Base-by-base conservation (phyloP, 495 filamentous ascomycete species). In the Trichoderma parareesei region DNA sequence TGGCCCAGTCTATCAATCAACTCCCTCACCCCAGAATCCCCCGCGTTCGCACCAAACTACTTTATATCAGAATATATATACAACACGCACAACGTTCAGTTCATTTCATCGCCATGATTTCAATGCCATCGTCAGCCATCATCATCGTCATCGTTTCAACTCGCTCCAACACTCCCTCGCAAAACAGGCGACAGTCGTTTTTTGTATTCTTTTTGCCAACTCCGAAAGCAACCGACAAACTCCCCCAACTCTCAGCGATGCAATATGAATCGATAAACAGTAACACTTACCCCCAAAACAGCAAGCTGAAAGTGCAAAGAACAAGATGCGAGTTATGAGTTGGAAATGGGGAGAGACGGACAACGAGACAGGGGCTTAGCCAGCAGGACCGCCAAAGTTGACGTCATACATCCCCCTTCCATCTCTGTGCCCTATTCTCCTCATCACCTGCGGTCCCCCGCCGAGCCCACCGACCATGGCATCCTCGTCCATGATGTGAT, bases 351-450 rank as follows among this genome's bases (percentile, higher is more conserved):
- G 16, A 27, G 37, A 61, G 42, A 61, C 10, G 1, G 8, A 61
- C 18, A 16, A 3, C 0, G 11, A 61, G 20, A 61, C 14, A 61
- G 18, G 2, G 9, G 44, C 11, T 49, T 53, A 27, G 66, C 37
- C 64, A 37, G 62, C 65, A 6, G 70, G 62, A 33, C 42, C 38
- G 13, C 65, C 61, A 46, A 69, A 74, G 0, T 69, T 66, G 10
- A 74, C 66, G 38, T 74, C 67, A 27, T 70, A 73, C n/a, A 74
- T 69, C 62, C 67, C 68, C 62, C 71, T 69, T 6, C 69, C 65
- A 64, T 73, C 71, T 14, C 64, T 66, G 57, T 65, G 64, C 3
- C 65, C 66, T 57, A 57, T 60, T 27, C 48, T 33, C 10, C 44
- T 43, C 62, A 44, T 44, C 64, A 38, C 38, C 13, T 48, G 41